Conservation (phyloP, 805 yeast species). For the Wickerhamiella kurtzmanii region DNA sequence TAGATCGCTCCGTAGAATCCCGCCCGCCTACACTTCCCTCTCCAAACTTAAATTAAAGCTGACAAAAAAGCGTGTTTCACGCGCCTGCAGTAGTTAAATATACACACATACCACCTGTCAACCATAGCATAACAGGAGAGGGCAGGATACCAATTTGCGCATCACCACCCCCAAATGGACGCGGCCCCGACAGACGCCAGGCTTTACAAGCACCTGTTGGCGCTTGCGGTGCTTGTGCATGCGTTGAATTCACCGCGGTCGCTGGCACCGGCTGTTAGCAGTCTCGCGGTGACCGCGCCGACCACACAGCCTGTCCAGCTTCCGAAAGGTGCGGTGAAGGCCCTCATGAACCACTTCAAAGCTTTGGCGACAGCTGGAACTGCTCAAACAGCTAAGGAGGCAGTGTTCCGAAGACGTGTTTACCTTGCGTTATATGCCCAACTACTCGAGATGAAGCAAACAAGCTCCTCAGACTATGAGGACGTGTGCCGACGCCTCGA, state of each 20-base stretch:
- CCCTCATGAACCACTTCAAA: conserved; percentile 25
- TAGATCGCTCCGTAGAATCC: too few relatives aligned
- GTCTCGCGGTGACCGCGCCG: neutral
- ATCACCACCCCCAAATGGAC: too few relatives aligned
- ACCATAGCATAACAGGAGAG: conserved; percentile 4
- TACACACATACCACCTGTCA: too few relatives aligned
- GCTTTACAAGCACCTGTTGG: conserved; percentile 40
- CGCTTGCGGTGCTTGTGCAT: conserved; percentile 45
- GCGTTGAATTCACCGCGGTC: conserved; percentile 37
- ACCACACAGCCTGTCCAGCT: conserved; percentile 11
- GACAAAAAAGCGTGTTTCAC: too few relatives aligned
- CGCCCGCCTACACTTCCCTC: too few relatives aligned
- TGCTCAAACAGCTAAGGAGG: conserved; percentile 19
- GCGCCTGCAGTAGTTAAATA: too few relatives aligned
- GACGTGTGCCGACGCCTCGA: conserved; percentile 24
- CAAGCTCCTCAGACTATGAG: conserved; percentile 22
- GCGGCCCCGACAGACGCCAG: conserved; percentile 12
- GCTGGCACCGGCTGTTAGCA: neutral
- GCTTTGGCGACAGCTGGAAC: conserved; percentile 21
- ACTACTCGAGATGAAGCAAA: conserved; percentile 29
- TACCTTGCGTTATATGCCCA: conserved; percentile 52
- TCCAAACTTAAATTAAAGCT: neutral
- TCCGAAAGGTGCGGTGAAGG: conserved; percentile 22
- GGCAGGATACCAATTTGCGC: too few relatives aligned
- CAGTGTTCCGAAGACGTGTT: conserved; percentile 36